Evolutionary conservation across 2,329 filamentous ascomycete genomes (phyloP).

Genomic region (Nigrospora sphaerica): DNA sequence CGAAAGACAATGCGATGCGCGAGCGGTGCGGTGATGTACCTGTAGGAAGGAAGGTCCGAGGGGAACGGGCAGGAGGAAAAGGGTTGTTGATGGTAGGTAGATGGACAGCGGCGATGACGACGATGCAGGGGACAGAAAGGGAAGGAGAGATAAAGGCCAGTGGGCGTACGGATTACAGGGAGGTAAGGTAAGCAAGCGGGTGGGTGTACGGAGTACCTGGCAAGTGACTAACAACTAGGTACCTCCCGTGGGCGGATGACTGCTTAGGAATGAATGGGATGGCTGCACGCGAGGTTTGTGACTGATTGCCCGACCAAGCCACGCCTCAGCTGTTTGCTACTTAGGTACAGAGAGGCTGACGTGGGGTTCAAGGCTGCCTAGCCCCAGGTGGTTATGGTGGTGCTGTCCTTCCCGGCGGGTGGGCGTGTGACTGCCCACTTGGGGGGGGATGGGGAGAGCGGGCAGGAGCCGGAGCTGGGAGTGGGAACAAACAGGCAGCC

Average conservation of each 20-base stretch:
- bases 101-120: background rate
- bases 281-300: background rate
- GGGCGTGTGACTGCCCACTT: background rate
- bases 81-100: background rate
- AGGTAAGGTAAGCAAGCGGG: background rate
- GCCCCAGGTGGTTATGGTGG: background rate
- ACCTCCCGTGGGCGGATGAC: background rate
- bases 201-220: background rate
- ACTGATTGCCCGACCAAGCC: background rate
- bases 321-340: background rate
- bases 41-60: no score
- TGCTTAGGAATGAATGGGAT: background rate
- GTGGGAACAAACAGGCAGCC: no score
- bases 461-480: no score
- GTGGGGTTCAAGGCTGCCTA: background rate
- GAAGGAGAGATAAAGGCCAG: background rate
- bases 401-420: background rate
- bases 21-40: no score
- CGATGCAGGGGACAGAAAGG: background rate
- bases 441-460: background rate
- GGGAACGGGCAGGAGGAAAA: background rate
- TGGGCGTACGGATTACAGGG: background rate
- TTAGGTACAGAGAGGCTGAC: background rate
- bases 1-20: no score
- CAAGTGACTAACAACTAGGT: no score